These are phyloP conservation scores for Starmerella tilneyi DNA, from an alignment of 805 yeast genomes.

Conservation along the genomic window DNA sequence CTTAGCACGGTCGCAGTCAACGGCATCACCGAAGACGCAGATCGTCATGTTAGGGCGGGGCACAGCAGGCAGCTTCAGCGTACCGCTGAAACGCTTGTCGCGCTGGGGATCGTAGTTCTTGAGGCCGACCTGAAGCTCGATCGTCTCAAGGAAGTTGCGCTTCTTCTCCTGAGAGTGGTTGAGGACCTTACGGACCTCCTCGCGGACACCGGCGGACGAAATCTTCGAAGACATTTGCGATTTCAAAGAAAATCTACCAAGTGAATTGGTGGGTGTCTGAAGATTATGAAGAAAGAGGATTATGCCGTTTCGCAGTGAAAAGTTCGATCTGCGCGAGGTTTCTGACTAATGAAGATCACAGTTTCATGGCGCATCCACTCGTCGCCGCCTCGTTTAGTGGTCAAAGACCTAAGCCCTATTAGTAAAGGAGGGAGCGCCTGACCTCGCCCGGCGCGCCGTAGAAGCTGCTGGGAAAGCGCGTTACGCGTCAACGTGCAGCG, in stretches of 20 bases:
- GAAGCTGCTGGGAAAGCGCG: not conserved
- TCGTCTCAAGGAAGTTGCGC: slow-evolving; percentile 99
- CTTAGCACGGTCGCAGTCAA: slow-evolving; percentile 99
- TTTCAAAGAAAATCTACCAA: slow-evolving; percentile 26
- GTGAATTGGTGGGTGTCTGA: slow-evolving; percentile 25
- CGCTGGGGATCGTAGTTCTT: slow-evolving; percentile 99
- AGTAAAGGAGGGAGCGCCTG: not conserved
- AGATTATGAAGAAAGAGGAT: not conserved
- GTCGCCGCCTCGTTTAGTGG: too few relatives aligned
- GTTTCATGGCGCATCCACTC: too few relatives aligned
- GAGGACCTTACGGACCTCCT: slow-evolving; percentile 84
- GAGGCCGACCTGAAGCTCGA: slow-evolving; percentile 98
- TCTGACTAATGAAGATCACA: too few relatives aligned
- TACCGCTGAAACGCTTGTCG: slow-evolving; percentile 99
- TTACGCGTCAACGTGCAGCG: not conserved
- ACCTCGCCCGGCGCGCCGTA: too few relatives aligned
- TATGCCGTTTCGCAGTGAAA: not conserved
- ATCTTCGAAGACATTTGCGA: slow-evolving; percentile 47
- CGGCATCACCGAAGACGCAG: slow-evolving; percentile 99
- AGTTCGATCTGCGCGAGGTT: not conserved
- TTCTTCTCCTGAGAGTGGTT: slow-evolving; percentile 89
- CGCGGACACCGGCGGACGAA: slow-evolving; percentile 89
- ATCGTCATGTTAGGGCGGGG: slow-evolving; percentile 99
- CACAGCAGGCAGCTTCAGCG: slow-evolving; percentile 94
- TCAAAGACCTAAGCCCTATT: not conserved